Base-by-base conservation (phyloP, 768 basidiomycete species). In the Suillus discolor region DNA sequence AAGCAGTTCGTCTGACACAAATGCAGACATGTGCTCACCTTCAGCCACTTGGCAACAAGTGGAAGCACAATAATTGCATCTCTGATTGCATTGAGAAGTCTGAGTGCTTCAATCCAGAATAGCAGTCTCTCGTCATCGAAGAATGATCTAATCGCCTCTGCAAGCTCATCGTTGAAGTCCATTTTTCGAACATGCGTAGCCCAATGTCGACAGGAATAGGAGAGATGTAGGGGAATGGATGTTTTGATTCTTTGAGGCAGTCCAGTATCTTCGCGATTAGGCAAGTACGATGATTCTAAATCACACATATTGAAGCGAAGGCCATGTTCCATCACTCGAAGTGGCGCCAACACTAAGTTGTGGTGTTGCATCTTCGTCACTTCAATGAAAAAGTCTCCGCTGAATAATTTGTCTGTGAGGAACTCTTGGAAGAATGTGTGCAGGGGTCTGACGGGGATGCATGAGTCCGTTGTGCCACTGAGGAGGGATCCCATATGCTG, bases 231-330 rank as follows among this genome's bases (percentile, higher is more conserved):
- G 2, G 45, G n/a, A 23, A 47, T 23, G n/a, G 0, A 47, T 47
- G 45, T 47, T 47, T 47, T 47, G 45, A 23, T 5, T 47, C 45
- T 20, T 23, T 38, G 34, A 9, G 31, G 23, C 55, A 54, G 34
- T 13, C 39, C 54, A 0, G 20, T 38, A 13, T 78, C 62, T 23
- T 79, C 70, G 18, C 44, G 38, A 64, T 81, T 78, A 15, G 45
- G 66, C 7, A 70, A n/a, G 61, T 75, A 72, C 1, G 79, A 80
- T 7, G 71, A 74, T 25, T 71, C 62, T 12, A 81, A 63, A 7
- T 74, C 45, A 66, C 74, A 77, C 16, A 81, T 78, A 62, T 81
- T 79, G 70, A 81, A 81, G 57, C 67, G 64, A 25, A 79, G 75
- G 3, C 62, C 66, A 12, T 62, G 51, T 7, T 73, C 67, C 80